Percentiles rank a stretch among this genome's conserved stretches.
Evolutionary conservation across 1,139 yeast species (phyloP).

Genomic region (Taiozyma sp.): DNA sequence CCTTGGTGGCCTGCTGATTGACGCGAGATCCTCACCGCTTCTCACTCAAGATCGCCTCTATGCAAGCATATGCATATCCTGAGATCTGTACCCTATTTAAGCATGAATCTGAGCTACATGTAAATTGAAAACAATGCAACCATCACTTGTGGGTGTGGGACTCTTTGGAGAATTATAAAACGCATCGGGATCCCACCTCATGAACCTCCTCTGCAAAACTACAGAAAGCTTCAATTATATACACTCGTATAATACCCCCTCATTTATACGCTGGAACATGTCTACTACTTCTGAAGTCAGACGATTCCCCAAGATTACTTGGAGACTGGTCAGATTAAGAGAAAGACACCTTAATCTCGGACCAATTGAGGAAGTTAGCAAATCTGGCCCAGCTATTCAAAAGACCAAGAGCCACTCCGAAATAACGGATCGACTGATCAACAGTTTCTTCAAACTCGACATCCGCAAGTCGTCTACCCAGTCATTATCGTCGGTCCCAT

Average conservation of each 20-base stretch:
- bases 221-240: not conserved
- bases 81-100: not conserved
- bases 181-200: not conserved
- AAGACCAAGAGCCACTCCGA: not conserved
- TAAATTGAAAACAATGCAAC: not conserved
- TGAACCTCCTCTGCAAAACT: too few relatives aligned
- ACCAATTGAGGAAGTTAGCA: not conserved
- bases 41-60: not conserved
- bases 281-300: slow-evolving; percentile 7
- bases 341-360: slow-evolving; percentile 14
- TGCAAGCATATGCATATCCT: not conserved
- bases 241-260: not conserved
- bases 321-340: slow-evolving; percentile 17
- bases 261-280: not conserved
- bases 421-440: not conserved
- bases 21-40: not conserved
- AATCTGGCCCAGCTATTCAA: not conserved
- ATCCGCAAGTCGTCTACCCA: not conserved
- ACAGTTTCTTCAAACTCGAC: not conserved
- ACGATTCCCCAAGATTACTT: slow-evolving; percentile 20
- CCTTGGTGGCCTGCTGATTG: not conserved
- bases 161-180: not conserved
- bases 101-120: not conserved
- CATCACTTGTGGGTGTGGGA: not conserved
- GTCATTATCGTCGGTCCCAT: not conserved